Evolutionary conservation across 345 rosid species (phyloP), one percentile per base, ranked within the genome.

Genomic region (Trapa bicornis): DNA sequence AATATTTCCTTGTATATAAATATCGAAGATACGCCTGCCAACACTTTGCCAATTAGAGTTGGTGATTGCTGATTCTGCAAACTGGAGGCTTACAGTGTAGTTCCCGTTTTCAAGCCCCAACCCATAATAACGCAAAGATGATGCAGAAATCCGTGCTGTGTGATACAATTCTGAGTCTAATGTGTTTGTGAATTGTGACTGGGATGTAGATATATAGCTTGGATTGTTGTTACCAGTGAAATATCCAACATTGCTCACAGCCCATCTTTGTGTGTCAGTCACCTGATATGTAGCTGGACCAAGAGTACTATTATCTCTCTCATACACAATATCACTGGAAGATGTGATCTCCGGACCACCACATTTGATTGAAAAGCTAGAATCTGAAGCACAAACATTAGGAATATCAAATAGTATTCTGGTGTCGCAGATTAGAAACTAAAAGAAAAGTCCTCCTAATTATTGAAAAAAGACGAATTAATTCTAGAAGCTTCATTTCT

Each of bases 271-370:
- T 22, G 29, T 22, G 29, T 22, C 29, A 22, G 29, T 22, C 29
- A 22, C 29, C 29, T 22, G 29, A 22, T 22, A 22, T 22, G 29
- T 22, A 22, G 29, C 29, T 22, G 29, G 29, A 22, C 29, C 29
- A 22, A 22, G 29, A 22, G 29, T 22, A 22, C 29, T 22, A 22
- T 22, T 22, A 22, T 22, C 29, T 22, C 29, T 22, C 29, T 22
- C 29, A 22, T 22, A 22, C 29, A 22, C 29, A 22, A 22, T 22
- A 22, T 22, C 29, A 22, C 29, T 67, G 10, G 77, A 76, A n/a
- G 88, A 80, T 37, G 65, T 74, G 63, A 79, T 75, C 69, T 29
- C 71, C 57, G 81, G 86, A 74, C 97, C 97, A 39, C 96, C 91
- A 43, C 79, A 79, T 58, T 91, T 88, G 64, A 87, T 74, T 1